These are phyloP conservation scores for Iris macrosiphon DNA, from an alignment of 106 monocot genomes.

Conservation along the genomic window DNA sequence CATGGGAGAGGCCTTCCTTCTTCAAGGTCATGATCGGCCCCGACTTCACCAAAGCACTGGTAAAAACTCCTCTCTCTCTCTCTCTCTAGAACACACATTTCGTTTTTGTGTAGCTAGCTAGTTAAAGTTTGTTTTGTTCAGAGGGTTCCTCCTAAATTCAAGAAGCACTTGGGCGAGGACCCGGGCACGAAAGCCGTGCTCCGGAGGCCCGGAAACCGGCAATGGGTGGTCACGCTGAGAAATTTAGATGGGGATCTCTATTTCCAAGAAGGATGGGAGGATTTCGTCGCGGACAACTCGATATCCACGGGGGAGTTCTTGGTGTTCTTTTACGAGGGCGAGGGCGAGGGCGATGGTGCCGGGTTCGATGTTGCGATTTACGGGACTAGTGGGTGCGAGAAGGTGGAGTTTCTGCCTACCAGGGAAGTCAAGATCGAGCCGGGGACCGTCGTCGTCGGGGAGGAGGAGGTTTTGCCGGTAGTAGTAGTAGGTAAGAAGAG, in stretches of 20 bases:
- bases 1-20: neutral
- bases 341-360: too few relatives aligned
- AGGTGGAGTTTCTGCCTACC: neutral
- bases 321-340: slow-evolving; percentile 16
- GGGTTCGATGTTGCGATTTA: slow-evolving; percentile 7
- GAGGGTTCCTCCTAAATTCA: slow-evolving; percentile 6
- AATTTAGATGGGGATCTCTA: neutral
- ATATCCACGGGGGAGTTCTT: slow-evolving; percentile 6
- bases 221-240: slow-evolving; percentile 1
- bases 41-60: neutral
- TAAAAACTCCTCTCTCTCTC: neutral
- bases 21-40: neutral
- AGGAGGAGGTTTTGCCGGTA: too few relatives aligned
- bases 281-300: neutral
- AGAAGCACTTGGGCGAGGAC: neutral
- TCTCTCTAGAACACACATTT: too few relatives aligned
- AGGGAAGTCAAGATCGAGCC: neutral
- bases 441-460: too few relatives aligned
- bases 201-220: neutral
- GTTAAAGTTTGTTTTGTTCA: too few relatives aligned
- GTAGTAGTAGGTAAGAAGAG: too few relatives aligned
- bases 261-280: slow-evolving; percentile 13
- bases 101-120: too few relatives aligned
- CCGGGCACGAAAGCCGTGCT: neutral
- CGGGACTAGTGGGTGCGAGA: slow-evolving; percentile 6